These are phyloP conservation scores for Penicillium sp. DNA, from an alignment of 2,329 filamentous ascomycete species.

Conservation along the genomic window DNA sequence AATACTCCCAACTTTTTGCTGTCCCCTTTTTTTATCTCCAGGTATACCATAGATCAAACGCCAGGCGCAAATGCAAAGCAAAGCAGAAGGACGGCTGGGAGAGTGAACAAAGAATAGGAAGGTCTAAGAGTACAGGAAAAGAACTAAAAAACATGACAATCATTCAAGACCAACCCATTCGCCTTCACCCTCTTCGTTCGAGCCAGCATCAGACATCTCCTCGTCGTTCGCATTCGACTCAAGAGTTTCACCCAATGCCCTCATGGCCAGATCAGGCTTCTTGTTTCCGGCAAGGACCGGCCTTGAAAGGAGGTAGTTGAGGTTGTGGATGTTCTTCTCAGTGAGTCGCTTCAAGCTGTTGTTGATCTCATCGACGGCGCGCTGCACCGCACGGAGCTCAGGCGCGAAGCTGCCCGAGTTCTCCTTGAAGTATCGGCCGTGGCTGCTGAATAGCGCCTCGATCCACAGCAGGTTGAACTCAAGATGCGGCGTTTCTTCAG, in stretches of 20 bases:
- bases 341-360: conserved; percentile 73
- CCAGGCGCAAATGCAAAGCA: too few species aligned
- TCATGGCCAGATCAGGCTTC: conserved; percentile 24
- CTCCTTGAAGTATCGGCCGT: conserved; percentile 76
- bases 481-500: conserved; percentile 82
- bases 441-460: conserved; percentile 66
- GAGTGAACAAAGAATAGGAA: too few species aligned
- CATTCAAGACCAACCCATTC: conserved; percentile 50
- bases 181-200: conserved; percentile 39
- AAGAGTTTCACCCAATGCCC: too few species aligned
- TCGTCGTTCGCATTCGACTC: too few species aligned
- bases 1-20: too few species aligned
- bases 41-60: too few species aligned
- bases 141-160: conserved; percentile 15
- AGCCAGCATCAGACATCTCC: conserved; percentile 27
- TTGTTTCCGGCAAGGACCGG: conserved; percentile 34
- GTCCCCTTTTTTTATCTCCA: too few species aligned
- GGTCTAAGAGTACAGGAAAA: too few species aligned
- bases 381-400: conserved; percentile 72
- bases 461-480: conserved; percentile 95
- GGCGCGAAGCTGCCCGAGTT: conserved; percentile 70
- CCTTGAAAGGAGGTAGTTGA: conserved; percentile 69
- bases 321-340: conserved; percentile 79
- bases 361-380: conserved; percentile 69
- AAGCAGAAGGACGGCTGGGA: too few species aligned